phyloP scores from a whole-genome alignment of 345 rosid species.

The Stellera chamaejasme region DNA sequence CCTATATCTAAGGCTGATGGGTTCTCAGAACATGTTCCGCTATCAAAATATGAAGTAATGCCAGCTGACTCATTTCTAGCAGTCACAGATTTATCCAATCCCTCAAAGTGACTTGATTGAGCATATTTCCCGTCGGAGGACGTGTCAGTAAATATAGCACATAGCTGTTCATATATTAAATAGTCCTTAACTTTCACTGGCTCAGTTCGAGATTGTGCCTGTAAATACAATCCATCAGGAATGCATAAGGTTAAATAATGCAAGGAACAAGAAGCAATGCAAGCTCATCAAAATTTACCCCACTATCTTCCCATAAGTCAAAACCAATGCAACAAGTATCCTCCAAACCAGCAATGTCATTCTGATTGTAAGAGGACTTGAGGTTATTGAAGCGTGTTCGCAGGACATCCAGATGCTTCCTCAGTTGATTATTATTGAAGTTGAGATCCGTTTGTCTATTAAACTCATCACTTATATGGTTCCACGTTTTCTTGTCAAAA shows the following conservation, averaged over 20 bases:
- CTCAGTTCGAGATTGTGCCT: constrained; percentile 54
- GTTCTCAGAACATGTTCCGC: constrained; percentile 20
- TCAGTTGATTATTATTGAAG: constrained; percentile 69
- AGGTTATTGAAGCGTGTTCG: constrained; percentile 55
- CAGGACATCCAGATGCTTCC: constrained; percentile 75
- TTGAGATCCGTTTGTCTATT: constrained; percentile 52
- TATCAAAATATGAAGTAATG: constrained; percentile 20
- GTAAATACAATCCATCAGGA: constrained; percentile 19
- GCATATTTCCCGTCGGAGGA: constrained; percentile 71
- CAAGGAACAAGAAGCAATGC: not conserved
- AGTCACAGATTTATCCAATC: constrained; percentile 36
- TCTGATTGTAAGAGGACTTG: constrained; percentile 45
- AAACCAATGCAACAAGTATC: constrained; percentile 60
- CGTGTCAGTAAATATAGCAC: constrained; percentile 56
- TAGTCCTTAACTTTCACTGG: constrained; percentile 49
- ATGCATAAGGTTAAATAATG: not conserved
- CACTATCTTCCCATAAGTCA: constrained; percentile 72
- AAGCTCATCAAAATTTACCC: constrained; percentile 27
- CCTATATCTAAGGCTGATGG: constrained; percentile 21
- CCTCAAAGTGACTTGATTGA: constrained; percentile 85
- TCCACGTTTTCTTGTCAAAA: constrained; percentile 76
- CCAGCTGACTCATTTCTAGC: constrained; percentile 18
- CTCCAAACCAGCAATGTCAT: constrained; percentile 37
- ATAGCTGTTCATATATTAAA: constrained; percentile 70
- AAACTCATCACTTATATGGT: constrained; percentile 52